Percentiles rank a stretch among this genome's conserved stretches.
Conservation (phyloP, 2,329 filamentous ascomycete genomes). For the Pseudogymnoascus sp. region DNA sequence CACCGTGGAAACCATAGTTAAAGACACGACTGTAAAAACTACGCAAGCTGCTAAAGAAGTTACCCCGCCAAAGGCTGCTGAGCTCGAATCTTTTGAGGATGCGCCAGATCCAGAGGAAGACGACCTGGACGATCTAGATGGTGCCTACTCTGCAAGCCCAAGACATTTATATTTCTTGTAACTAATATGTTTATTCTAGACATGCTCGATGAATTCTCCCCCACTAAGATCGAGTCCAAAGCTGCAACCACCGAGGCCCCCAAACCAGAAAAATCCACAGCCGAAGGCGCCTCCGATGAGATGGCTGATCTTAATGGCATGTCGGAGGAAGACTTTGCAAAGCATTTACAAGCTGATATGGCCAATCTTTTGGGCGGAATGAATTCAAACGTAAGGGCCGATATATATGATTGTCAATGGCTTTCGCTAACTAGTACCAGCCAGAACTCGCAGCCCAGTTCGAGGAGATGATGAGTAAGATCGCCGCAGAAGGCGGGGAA, state of each 20-base stretch:
- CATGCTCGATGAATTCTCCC: conserved; percentile 83
- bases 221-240: conserved; percentile 48
- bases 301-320: conserved; percentile 34
- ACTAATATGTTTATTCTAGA: conserved; percentile 42
- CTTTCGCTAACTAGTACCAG: conserved; percentile 26
- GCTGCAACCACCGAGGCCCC: conserved; percentile 25
- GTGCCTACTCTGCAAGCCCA: conserved; percentile 34
- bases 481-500: conserved; percentile 43
- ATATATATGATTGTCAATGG: conserved; percentile 8
- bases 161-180: not conserved
- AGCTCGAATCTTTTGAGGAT: conserved; percentile 34
- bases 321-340: conserved; percentile 71
- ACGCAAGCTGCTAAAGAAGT: not conserved
- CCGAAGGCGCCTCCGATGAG: conserved; percentile 10
- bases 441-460: conserved; percentile 72
- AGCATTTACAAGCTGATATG: conserved; percentile 86
- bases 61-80: not conserved
- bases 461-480: conserved; percentile 66
- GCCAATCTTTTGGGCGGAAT: conserved; percentile 68
- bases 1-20: not conserved
- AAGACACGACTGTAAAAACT: not conserved
- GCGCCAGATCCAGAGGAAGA: conserved; percentile 88
- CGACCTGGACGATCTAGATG: conserved; percentile 84
- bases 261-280: conserved; percentile 19
- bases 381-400: conserved; percentile 44